phyloP scores from a whole-genome alignment of 2,329 filamentous ascomycete species.

The Botryotinia calthae region DNA sequence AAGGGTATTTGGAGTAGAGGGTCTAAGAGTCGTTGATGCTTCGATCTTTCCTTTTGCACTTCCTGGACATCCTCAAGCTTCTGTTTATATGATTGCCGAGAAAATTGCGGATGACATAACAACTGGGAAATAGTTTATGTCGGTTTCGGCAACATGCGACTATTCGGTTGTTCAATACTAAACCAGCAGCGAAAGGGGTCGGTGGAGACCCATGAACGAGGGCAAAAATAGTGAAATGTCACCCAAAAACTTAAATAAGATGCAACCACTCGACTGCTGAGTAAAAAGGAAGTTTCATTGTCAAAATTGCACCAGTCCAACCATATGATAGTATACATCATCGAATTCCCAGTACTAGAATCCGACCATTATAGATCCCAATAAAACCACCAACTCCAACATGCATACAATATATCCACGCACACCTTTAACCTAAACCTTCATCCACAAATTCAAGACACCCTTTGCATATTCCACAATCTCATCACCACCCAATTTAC shows the following conservation, averaged over 20 bases:
- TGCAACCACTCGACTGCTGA: constrained; percentile 16
- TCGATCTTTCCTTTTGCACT: constrained; percentile 19
- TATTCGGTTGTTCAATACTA: background rate
- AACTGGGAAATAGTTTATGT: background rate
- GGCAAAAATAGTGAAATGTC: background rate
- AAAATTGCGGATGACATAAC: constrained; percentile 17
- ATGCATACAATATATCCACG: constrained; percentile 5
- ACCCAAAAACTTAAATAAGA: background rate
- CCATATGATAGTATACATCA: constrained; percentile 14
- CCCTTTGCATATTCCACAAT: constrained; percentile 96
- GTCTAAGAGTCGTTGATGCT: constrained; percentile 15
- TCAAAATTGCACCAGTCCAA: constrained; percentile 17
- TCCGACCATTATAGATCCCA: constrained; percentile 11
- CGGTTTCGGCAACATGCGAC: no score
- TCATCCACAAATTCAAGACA: constrained; percentile 73
- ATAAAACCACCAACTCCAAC: constrained; percentile 16
- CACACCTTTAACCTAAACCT: constrained; percentile 52
- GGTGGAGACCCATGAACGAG: background rate
- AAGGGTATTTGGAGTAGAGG: constrained; percentile 8
- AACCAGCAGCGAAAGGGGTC: background rate
- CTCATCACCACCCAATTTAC: constrained; percentile 90
- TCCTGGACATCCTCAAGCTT: constrained; percentile 17
- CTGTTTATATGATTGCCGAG: constrained; percentile 22
- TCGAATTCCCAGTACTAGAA: constrained; percentile 1
- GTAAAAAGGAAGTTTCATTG: constrained; percentile 14